A percentile compares a stretch with the other conserved stretches of the same genome.
These are phyloP conservation scores for Fusarium oxysporum DNA, from an alignment of 2,329 filamentous ascomycete species.

Conservation along the genomic window DNA sequence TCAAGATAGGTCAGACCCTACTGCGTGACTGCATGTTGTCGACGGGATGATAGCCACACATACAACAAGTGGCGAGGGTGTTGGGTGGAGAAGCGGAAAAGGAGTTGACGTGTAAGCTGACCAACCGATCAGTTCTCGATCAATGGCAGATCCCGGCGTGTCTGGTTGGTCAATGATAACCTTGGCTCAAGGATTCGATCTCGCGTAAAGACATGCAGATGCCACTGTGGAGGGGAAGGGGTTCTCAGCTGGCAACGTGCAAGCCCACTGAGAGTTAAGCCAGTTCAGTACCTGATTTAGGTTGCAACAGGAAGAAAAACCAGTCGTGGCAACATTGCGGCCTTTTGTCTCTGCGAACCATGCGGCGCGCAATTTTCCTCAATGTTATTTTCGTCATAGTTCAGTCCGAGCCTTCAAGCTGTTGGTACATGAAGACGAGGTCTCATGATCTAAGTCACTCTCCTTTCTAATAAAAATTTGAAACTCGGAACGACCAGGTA, in stretches of 20 bases:
- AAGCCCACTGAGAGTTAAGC: conserved; percentile 10
- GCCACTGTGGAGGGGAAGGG: conserved; percentile 14
- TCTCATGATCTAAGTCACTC: conserved; percentile 11
- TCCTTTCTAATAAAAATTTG: conserved; percentile 14
- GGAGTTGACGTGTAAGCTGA: conserved; percentile 32
- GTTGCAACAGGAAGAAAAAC: not conserved
- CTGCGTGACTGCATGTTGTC: not conserved
- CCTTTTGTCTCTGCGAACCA: conserved; percentile 1
- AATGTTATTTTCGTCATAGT: not conserved
- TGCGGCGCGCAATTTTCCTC: conserved; percentile 1
- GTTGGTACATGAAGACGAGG: conserved; percentile 9
- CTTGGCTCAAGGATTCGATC: conserved; percentile 23
- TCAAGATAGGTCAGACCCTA: conserved; percentile 5
- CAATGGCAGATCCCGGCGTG: not conserved
- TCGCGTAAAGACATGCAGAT: conserved; percentile 21
- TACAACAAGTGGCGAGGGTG: conserved; percentile 11
- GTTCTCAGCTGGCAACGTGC: conserved; percentile 27
- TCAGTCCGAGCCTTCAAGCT: not conserved
- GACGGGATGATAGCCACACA: conserved; percentile 8
- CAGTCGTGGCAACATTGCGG: not conserved
- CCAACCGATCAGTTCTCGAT: conserved; percentile 30
- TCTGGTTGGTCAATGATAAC: conserved; percentile 10
- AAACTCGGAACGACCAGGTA: conserved; percentile 28
- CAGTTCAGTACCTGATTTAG: not conserved
- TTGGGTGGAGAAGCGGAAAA: conserved; percentile 11